Base-by-base conservation (phyloP, 352 stramenopile genomes). In the Pythium diclinum region DNA sequence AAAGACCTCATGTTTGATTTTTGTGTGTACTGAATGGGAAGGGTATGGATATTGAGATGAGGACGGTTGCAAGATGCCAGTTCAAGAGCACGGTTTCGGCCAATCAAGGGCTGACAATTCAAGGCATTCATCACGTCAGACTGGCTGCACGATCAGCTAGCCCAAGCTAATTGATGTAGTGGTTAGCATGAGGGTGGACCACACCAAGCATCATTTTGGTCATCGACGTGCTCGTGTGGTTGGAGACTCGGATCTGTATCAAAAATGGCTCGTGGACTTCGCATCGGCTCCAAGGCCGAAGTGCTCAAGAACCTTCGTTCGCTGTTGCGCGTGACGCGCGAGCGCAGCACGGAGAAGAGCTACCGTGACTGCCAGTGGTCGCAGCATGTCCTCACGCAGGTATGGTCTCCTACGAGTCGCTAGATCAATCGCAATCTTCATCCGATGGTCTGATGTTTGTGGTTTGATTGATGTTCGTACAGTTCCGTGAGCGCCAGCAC, bases 211-310 rank as follows among this genome's bases (percentile, higher is more conserved):
- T 38, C 36, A 42, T 10, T 17, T 28, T 28, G 25, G 36, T 9
- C 33, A 42, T 42, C 16, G 36, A 42, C 3, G 7, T 42, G 9
- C 36, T 42, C 36, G 9, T 42, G 36, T 42, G 36, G 36, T 42
- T 14, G 36, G 33, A 38, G 33, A 14, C 33, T 14, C 33, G 36
- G 16, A 42, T 42, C 36, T 42, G 36, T 14, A 42, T 42, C 36
- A 42, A 38, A 38, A 38, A 93, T 94, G 83, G 81, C 78, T 63
- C 73, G 80, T 14, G 83, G 82, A 28, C 57, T 89, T 65, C 85
- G 84, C 59, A 87, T 94, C 63, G 86, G 86, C 67, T 89, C 86
- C 59, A 94, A 94, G 82, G 44, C 74, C 17, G 83, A 92, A 25
- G 83, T 89, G 63, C 61, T 94, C 52, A 92, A 89, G 73, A 89